These are phyloP conservation scores for Dichotomopilus funicola DNA, from an alignment of 2,329 filamentous ascomycete genomes.

Conservation along the genomic window DNA sequence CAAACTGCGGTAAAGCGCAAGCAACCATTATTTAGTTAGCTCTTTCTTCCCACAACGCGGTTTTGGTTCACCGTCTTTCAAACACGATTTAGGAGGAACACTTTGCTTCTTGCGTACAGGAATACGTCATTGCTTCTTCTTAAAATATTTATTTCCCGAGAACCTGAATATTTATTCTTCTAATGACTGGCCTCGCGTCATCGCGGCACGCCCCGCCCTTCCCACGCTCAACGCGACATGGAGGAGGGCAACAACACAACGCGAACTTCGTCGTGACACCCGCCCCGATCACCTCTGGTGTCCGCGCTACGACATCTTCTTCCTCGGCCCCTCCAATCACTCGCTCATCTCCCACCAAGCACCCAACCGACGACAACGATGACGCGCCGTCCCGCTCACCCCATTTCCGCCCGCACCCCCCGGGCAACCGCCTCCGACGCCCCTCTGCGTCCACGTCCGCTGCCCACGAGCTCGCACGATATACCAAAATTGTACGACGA, in stretches of 20 bases:
- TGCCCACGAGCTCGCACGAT: slow-evolving; percentile 44
- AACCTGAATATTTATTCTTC: background rate
- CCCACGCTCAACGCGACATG: background rate
- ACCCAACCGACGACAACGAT: background rate
- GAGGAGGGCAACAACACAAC: background rate
- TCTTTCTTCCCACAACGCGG: too few species aligned
- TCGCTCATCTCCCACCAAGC: background rate
- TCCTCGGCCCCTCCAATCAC: background rate
- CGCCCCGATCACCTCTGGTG: background rate
- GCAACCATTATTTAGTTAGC: too few species aligned
- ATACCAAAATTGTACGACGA: slow-evolving; percentile 53
- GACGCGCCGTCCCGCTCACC: background rate
- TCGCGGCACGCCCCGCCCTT: slow-evolving; percentile 16
- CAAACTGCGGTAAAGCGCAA: too few species aligned
- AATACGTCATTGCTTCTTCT: too few species aligned
- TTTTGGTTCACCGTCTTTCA: too few species aligned
- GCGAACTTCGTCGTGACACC: slow-evolving; percentile 7
- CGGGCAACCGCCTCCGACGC: background rate
- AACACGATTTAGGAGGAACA: too few species aligned
- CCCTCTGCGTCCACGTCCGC: slow-evolving; percentile 3
- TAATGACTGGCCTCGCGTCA: slow-evolving; percentile 13
- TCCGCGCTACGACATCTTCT: background rate
- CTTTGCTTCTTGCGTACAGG: too few species aligned
- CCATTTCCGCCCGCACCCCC: background rate
- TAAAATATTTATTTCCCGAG: too few species aligned